Base-by-base conservation (phyloP, 352 stramenopile species). In the Hyaloperonospora arabidopsidis region DNA sequence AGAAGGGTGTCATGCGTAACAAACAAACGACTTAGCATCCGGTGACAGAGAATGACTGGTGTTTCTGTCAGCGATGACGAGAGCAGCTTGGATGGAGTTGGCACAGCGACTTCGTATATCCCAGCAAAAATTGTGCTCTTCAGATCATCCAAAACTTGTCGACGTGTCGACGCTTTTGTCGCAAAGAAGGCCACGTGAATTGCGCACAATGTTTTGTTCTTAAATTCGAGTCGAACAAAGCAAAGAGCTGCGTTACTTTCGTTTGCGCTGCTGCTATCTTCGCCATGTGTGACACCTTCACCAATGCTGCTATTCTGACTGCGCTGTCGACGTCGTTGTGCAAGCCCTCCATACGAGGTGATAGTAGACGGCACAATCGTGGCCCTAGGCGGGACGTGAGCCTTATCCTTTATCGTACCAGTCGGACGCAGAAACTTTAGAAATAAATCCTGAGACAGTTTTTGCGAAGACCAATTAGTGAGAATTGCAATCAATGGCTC, bases 141-240 rank as follows among this genome's bases (percentile, higher is more conserved):
- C 39, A 95, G 47, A 48, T 92, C 83, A 34, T 69, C 65, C 5
- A 95, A 59, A n/a, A 84, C 76, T 29, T 84, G 64, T 12, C 83
- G 81, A 8, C 84, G 69, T 11, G 68, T 75, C 1, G 76, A 77
- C 22, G 77, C 65, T 36, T 62, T 77, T 17, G 77, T 86, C n/a
- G 82, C 76, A 38, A 91, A 95, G 45, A 95, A 95, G n/a, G 84
- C 84, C 25, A 92, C 76, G 54, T 95, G 79, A 32, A 95, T 59
- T 19, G 79, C 75, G 14, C 81, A 79, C 1, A 95, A 52, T 15
- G 81, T 87, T 53, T 86, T 84, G 61, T 78, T 89, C 48, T 89
- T 92, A 28, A 83, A 66, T 53, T 93, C 82, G 7, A 93, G 49
- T 12, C 84, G 79, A 4, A 93, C 79, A 54, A 95, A 93, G 45